A percentile compares a stretch with the other conserved stretches of the same genome.
These are phyloP conservation scores for Flaveria linearis DNA, from an alignment of 129 eudicot species.

Conservation along the genomic window DNA sequence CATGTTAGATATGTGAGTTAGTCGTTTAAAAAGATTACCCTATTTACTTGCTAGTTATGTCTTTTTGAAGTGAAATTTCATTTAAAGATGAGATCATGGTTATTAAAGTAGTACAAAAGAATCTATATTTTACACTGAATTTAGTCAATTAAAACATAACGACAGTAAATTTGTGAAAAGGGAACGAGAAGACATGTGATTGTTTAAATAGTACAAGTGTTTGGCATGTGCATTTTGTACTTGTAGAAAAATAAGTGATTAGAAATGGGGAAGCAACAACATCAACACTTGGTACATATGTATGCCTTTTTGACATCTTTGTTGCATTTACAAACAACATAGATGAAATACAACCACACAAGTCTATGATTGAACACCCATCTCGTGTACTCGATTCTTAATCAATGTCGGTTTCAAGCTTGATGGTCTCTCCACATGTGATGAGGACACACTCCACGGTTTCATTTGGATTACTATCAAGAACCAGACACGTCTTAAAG, in stretches of 20 bases:
- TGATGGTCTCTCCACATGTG: slow-evolving; percentile 30
- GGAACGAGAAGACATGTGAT: slow-evolving; percentile 35
- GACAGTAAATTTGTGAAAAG: slow-evolving; percentile 14
- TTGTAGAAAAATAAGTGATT: slow-evolving; percentile 37
- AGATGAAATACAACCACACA: slow-evolving; percentile 26
- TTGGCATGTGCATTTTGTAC: slow-evolving; percentile 43
- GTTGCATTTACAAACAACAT: slow-evolving; percentile 34
- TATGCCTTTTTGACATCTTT: slow-evolving; percentile 44
- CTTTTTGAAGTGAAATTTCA: background rate
- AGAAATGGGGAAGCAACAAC: slow-evolving; percentile 38
- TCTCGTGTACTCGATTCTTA: slow-evolving; percentile 24
- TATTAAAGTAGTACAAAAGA: background rate
- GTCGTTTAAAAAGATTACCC: too few species aligned
- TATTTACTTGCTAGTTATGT: too few species aligned
- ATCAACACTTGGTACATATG: slow-evolving; percentile 36
- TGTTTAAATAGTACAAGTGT: slow-evolving; percentile 27
- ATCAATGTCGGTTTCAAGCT: slow-evolving; percentile 22
- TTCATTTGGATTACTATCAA: slow-evolving; percentile 8
- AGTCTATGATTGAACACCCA: slow-evolving; percentile 24
- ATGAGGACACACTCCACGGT: slow-evolving; percentile 8
- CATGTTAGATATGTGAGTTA: too few species aligned
- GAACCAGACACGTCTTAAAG: background rate
- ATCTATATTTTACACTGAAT: slow-evolving; percentile 1
- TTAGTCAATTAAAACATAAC: background rate
- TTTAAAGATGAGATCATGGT: background rate